Base-by-base conservation (phyloP, 345 rosid species). In the Lagerstroemia speciosa region DNA sequence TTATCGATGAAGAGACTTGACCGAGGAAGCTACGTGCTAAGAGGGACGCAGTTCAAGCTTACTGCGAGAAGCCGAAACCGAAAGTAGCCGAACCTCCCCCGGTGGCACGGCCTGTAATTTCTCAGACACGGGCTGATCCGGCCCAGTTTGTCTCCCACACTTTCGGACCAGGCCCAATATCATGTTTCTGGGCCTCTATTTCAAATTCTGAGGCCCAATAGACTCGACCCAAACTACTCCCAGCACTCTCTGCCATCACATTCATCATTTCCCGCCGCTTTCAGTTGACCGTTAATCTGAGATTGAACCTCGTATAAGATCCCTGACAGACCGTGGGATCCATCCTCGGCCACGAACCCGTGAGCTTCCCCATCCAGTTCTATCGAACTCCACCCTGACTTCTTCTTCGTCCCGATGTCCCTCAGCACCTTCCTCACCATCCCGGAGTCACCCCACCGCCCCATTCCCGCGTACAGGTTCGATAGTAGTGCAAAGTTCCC, bases 401-500 rank as follows among this genome's bases (percentile, higher is more conserved):
- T 60, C 77, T 92, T 92, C 69, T 72, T 81, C 10, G 81, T 83
- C 57, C 91, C 89, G 43, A 8, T 73, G 61, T 81, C 83, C 75
- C 78, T 84, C 95, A 92, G 85, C 75, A 65, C 53, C 79, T 78
- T 88, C 78, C 94, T 85, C 69, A 83, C 64, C 68, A 58, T 75
- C 72, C 89, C 74, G 19, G 88, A 82, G 67, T 83, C 87, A 0
- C 80, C 80, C 97, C 91, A 92, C 79, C 75, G 84, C 16, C 95
- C 90, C 27, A 69, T 67, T 37, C 82, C 72, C 30, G 91, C 79
- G 69, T 86, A 83, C 62, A 81, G 67, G 70, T 90, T 88, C 0
- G 81, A 84, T 68, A 92, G 70, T 73, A 92, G 83, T 19, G 83
- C 77, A 77, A 83, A 92, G 48, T 88, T 92, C 55, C 98, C 97